phyloP scores from a whole-genome alignment of 148 eudicot genomes.

The Rhododendron griersonianum region DNA sequence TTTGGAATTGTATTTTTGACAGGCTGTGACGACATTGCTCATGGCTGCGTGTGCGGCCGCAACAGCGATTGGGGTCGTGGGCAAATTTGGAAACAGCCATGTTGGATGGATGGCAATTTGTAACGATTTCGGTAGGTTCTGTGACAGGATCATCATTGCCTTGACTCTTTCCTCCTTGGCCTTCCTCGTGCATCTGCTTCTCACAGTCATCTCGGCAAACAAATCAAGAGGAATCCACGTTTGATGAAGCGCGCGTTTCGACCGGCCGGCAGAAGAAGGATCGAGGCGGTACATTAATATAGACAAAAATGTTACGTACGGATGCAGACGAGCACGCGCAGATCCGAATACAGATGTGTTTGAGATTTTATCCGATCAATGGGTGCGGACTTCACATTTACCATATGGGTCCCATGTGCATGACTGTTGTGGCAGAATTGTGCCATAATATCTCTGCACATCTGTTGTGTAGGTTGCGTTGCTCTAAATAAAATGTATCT shows the following conservation, averaged over 20 bases:
- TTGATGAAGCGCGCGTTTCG: neutral
- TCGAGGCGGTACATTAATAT: neutral
- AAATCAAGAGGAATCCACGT: neutral
- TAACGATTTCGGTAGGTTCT: slow-evolving; percentile 29
- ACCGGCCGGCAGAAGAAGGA: neutral
- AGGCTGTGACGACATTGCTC: slow-evolving; percentile 34
- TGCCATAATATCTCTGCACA: no score
- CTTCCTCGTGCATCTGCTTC: slow-evolving; percentile 19
- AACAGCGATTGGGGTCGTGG: slow-evolving; percentile 48
- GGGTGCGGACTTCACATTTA: no score
- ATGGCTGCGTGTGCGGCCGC: slow-evolving; percentile 47
- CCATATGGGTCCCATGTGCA: neutral
- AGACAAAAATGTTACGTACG: no score
- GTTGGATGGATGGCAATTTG: slow-evolving; percentile 57
- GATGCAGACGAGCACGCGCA: no score
- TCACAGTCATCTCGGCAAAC: slow-evolving; percentile 27
- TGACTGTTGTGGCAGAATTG: no score
- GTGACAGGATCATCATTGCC: slow-evolving; percentile 21
- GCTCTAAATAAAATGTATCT: no score
- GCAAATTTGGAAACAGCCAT: slow-evolving; percentile 33
- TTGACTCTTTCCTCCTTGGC: slow-evolving; percentile 24
- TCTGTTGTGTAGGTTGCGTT: no score
- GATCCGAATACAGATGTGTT: no score
- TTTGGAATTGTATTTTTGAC: neutral
- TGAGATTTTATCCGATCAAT: no score